phyloP scores from a whole-genome alignment of 306 rosid species.

The Inga laurina region DNA sequence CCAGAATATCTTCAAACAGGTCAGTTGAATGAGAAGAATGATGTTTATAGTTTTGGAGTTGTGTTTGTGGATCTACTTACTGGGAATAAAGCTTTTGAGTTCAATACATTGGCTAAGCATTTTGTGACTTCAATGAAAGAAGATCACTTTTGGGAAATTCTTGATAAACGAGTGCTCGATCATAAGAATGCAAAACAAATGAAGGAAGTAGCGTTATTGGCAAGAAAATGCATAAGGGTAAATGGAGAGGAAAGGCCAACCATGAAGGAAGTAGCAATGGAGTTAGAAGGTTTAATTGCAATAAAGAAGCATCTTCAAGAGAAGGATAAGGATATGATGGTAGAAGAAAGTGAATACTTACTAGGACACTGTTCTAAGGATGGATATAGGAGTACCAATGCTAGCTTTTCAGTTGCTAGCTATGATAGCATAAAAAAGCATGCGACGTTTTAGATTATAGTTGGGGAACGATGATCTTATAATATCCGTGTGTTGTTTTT shows the following conservation, averaged over 20 bases:
- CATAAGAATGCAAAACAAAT: neutral
- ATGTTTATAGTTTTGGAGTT: neutral
- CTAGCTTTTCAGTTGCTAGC: neutral
- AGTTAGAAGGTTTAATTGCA: neutral
- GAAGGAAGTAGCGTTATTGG: neutral
- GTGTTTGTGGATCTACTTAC: neutral
- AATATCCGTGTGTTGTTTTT: too few species aligned
- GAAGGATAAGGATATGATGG: neutral
- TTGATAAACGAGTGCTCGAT: neutral
- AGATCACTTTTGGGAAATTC: neutral
- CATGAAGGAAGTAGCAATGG: neutral
- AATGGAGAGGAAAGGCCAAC: neutral
- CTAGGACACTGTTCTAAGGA: neutral
- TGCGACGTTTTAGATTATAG: neutral
- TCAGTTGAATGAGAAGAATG: neutral
- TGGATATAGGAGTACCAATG: neutral
- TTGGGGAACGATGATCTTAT: too few species aligned
- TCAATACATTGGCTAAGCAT: neutral
- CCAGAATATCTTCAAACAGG: neutral
- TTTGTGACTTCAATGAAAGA: neutral
- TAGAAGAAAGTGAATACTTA: neutral
- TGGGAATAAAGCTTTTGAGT: neutral
- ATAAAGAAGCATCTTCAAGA: neutral
- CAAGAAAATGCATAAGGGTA: neutral
- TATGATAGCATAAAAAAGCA: neutral